Evolutionary conservation across 169 alveolate genomes (phyloP), one percentile per base, ranked within the genome.

Genomic region (Babesia gibsoni): DNA sequence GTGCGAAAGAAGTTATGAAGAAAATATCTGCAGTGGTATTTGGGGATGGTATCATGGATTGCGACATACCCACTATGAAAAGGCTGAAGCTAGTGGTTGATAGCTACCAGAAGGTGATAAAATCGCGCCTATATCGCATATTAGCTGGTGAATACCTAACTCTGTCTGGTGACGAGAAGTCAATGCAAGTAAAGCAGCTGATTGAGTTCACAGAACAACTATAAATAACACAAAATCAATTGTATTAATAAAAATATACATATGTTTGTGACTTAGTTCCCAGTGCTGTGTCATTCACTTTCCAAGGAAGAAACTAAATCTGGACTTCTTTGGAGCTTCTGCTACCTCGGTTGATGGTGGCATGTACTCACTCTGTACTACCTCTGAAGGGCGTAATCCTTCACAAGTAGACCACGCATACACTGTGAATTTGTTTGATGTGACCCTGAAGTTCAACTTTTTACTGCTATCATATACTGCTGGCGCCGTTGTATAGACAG

Each of bases 321-420:
- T 25, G 30, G 35, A 5, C 50, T 48, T 50, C 1, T 53, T 14
- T 3, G 46, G 23, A 16, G 54, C 41, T 1, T 3, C 67, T 3
- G 36, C 42, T 3, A 20, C 65, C 1, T 43, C 46, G 32, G n/a
- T 43, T 0, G 72, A 20, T 1, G 72, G 72, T n/a, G 82, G 66
- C 3, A 12, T 36, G 52, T 77, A 77, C 30, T 57, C 66, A 12
- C 33, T 45, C 16, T 50, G 41, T 25, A 77, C 82, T 22, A 77
- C 73, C 50, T 53, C 56, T 16, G 86, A 77, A 18, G 22, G 78
- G 29, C 67, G 33, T 53, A 77, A 57, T 30, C 82, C 86, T 33
- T 58, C 82, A 29, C 69, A 54, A 0, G 74, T 68, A 0, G 86
- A 36, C 86, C 86, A 77, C 0, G 86, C 82, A 18, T 25, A 32